phyloP scores from a whole-genome alignment of 352 stramenopile genomes.

The Discostella stelligera region DNA sequence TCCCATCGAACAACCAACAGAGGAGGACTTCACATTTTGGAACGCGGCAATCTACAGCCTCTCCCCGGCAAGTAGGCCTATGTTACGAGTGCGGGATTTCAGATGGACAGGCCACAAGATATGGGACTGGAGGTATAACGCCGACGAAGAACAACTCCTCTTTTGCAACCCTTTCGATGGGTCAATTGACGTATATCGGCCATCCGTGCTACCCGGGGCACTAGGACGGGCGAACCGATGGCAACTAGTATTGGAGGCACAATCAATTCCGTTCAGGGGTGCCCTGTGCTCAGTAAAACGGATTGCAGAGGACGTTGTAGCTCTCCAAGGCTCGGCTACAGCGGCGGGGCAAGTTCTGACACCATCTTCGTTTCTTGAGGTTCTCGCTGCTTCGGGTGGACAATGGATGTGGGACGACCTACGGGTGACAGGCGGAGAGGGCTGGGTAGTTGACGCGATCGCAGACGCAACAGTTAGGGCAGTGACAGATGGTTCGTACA shows the following conservation, averaged over 20 bases:
- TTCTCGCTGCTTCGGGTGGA: background rate
- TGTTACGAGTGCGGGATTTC: background rate
- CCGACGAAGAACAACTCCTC: background rate
- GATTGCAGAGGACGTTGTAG: background rate
- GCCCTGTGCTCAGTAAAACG: background rate
- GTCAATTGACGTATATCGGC: background rate
- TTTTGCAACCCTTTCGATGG: background rate
- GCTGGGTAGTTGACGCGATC: constrained; percentile 7
- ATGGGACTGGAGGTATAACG: constrained; percentile 7
- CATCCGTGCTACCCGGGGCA: background rate
- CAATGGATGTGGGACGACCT: background rate
- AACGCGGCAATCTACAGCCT: background rate
- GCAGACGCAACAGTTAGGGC: background rate
- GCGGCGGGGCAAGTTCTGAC: background rate
- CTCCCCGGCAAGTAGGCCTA: background rate
- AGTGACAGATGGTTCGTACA: constrained; percentile 12
- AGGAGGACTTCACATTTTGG: constrained; percentile 8
- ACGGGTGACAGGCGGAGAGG: background rate
- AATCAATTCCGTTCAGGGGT: background rate
- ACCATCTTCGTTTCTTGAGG: background rate
- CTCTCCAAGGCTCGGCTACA: background rate
- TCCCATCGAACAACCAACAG: background rate
- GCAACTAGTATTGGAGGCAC: background rate
- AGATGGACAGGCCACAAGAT: constrained; percentile 5
- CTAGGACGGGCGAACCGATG: background rate